Conservation (phyloP, 1,284 basidiomycete genomes). For the Cryptococcus deneoformans region DNA sequence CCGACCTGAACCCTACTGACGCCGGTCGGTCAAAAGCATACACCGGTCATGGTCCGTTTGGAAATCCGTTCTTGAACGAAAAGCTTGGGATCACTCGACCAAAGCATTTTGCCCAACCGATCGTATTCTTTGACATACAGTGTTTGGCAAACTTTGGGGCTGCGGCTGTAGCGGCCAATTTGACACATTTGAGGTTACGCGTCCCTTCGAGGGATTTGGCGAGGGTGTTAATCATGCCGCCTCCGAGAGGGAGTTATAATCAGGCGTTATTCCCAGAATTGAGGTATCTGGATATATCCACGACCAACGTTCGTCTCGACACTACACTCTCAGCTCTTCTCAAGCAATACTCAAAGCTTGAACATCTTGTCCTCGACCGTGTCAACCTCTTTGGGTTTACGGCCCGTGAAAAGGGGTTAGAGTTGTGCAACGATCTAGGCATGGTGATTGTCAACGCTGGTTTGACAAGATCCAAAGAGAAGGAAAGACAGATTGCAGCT, state of each 20-base stretch:
- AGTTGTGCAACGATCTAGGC: slow-evolving; percentile 43
- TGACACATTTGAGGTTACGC: slow-evolving; percentile 47
- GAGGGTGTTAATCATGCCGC: slow-evolving; percentile 32
- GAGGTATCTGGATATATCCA: slow-evolving; percentile 49
- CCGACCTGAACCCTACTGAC: slow-evolving; percentile 8
- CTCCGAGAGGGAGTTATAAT: slow-evolving; percentile 4
- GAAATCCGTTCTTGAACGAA: slow-evolving; percentile 39
- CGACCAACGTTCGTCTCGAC: slow-evolving; percentile 50
- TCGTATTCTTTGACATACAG: slow-evolving; percentile 51
- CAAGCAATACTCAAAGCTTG: slow-evolving; percentile 30
- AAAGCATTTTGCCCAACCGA: slow-evolving; percentile 50
- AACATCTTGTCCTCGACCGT: slow-evolving; percentile 50
- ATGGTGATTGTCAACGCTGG: slow-evolving; percentile 39
- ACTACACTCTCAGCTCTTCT: slow-evolving; percentile 39
- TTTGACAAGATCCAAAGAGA: slow-evolving; percentile 42
- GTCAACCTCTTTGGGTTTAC: slow-evolving; percentile 50
- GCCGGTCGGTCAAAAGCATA: slow-evolving; percentile 34
- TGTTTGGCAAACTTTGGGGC: slow-evolving; percentile 46
- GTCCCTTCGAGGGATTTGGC: slow-evolving; percentile 47
- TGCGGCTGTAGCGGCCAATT: slow-evolving; percentile 36
- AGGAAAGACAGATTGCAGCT: slow-evolving; percentile 41
- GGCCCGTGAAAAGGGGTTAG: slow-evolving; percentile 42
- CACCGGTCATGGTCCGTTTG: slow-evolving; percentile 48
- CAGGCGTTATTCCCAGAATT: slow-evolving; percentile 38
- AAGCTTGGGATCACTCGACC: slow-evolving; percentile 37